Evolutionary conservation across 768 basidiomycete genomes (phyloP), one percentile per base, ranked within the genome.

Genomic region (Rhodosporidiobolus sp.): DNA sequence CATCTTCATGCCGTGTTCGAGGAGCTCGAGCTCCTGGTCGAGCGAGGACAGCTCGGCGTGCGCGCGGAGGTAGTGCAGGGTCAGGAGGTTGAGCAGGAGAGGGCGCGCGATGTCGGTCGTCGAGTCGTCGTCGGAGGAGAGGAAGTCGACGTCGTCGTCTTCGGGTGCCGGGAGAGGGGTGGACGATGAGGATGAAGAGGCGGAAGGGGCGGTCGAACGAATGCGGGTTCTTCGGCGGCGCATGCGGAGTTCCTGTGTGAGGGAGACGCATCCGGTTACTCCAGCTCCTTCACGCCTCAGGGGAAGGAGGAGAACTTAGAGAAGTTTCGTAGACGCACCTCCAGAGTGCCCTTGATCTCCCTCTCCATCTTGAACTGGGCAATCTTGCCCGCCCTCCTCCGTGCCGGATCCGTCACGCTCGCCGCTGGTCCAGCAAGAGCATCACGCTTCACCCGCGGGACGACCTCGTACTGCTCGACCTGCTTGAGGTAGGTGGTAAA

Each of bases 331-430:
- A 43, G 7, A 26, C 82, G 59, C 65, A 90, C 92, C 82, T 92
- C 86, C 35, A 97, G 86, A 68, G 85, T 85, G 28, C 82, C 81
- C 65, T 87, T 86, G 72, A 86, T 85, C 34, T 82, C 82, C 63
- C 86, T 85, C 38, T 95, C 93, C 67, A 87, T 86, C 81, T 89
- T 88, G 81, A 87, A 97, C 79, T 94, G 94, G 72, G 87, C 88
- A 74, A 99, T 96, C 83, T 96, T 99, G 46, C 88, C 80, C 75
- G 95, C 93, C 76, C 96, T 83, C 67, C 89, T 85, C 78, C 85
- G 86, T 2, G 87, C 85, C 28, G 88, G 86, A 80, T 97, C 90
- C 17, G 78, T 83, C 17, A 85, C 74, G 35, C 63, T 50, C 30
- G 53, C 55, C 32, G 43, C 50, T 12, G 54, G 75, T 14, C 46